phyloP scores from a whole-genome alignment of 306 rosid species.

The Malus sylvestris region DNA sequence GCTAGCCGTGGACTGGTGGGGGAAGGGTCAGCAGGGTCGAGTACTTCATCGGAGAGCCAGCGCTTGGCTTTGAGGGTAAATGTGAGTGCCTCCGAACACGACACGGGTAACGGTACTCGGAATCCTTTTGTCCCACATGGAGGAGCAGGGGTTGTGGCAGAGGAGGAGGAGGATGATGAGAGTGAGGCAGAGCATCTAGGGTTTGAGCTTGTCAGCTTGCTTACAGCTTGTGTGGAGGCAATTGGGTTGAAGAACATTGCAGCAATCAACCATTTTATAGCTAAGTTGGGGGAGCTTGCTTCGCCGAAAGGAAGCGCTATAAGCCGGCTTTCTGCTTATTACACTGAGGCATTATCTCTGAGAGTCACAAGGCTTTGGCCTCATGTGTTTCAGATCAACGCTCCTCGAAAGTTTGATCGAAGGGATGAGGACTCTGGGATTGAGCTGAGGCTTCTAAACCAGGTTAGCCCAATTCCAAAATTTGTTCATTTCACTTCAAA shows the following conservation, averaged over 20 bases:
- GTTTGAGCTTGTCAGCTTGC: constrained; percentile 64
- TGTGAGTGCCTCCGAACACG: constrained; percentile 53
- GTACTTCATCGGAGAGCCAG: constrained; percentile 66
- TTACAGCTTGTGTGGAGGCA: constrained; percentile 79
- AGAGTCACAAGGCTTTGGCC: constrained; percentile 88
- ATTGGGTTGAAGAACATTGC: constrained; percentile 59
- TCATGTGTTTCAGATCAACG: constrained; percentile 61
- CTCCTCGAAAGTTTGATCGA: constrained; percentile 68
- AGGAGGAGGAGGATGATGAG: constrained; percentile 41
- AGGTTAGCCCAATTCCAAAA: constrained; percentile 76
- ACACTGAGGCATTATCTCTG: constrained; percentile 81
- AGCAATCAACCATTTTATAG: constrained; percentile 61
- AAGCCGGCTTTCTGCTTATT: constrained; percentile 65
- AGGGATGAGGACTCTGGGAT: constrained; percentile 65
- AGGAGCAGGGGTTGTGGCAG: constrained; percentile 39
- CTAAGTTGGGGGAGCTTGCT: constrained; percentile 70
- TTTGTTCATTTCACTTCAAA: constrained; percentile 88
- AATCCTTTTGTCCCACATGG: constrained; percentile 44
- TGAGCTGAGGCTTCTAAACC: constrained; percentile 72
- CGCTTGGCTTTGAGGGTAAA: constrained; percentile 41
- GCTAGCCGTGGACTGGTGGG: constrained; percentile 40
- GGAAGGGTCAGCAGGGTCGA: constrained; percentile 47
- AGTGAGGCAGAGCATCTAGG: constrained; percentile 52
- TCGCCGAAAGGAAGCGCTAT: constrained; percentile 64
- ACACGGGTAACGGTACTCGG: constrained; percentile 60